phyloP scores from a whole-genome alignment of 768 basidiomycete genomes.

The Suillus lakei region DNA sequence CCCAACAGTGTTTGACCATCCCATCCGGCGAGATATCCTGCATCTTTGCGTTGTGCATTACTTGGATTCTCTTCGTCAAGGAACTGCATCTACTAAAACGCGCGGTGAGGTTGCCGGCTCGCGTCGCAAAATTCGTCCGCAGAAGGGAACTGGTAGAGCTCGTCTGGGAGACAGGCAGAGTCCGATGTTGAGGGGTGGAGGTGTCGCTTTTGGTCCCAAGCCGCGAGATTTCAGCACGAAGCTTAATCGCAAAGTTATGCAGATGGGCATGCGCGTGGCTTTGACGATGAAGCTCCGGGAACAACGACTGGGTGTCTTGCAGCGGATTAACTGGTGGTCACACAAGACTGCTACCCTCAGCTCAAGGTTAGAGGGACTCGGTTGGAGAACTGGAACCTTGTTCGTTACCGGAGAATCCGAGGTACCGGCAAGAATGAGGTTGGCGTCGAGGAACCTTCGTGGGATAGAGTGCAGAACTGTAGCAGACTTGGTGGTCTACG shows the following conservation, averaged over 20 bases:
- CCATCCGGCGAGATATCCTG: conserved; percentile 89
- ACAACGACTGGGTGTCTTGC: conserved; percentile 74
- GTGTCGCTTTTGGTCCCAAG: conserved; percentile 89
- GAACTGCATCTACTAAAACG: conserved; percentile 90
- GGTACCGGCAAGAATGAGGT: conserved; percentile 57
- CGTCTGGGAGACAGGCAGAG: conserved; percentile 89
- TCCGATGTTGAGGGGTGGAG: conserved; percentile 90
- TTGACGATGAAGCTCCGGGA: conserved; percentile 83
- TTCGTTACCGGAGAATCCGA: conserved; percentile 71
- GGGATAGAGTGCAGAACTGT: conserved; percentile 66
- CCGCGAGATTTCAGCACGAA: conserved; percentile 92
- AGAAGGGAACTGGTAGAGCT: conserved; percentile 91
- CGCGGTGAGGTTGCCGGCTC: conserved; percentile 90
- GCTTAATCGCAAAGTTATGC: conserved; percentile 89
- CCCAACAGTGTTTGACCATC: conserved; percentile 85
- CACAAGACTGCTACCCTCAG: conserved; percentile 73
- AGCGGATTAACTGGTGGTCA: conserved; percentile 70
- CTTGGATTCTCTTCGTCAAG: conserved; percentile 88
- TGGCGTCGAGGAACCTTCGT: conserved; percentile 75
- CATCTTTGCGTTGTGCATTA: conserved; percentile 92
- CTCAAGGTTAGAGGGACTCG: conserved; percentile 63
- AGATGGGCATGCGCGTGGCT: conserved; percentile 93
- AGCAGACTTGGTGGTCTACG: conserved; percentile 76
- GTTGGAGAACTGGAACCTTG: conserved; percentile 69
- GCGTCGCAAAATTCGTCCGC: conserved; percentile 84